Evolutionary conservation across 495 filamentous ascomycete species (phyloP).

Genomic region (Aspergillus carlsbadensis): DNA sequence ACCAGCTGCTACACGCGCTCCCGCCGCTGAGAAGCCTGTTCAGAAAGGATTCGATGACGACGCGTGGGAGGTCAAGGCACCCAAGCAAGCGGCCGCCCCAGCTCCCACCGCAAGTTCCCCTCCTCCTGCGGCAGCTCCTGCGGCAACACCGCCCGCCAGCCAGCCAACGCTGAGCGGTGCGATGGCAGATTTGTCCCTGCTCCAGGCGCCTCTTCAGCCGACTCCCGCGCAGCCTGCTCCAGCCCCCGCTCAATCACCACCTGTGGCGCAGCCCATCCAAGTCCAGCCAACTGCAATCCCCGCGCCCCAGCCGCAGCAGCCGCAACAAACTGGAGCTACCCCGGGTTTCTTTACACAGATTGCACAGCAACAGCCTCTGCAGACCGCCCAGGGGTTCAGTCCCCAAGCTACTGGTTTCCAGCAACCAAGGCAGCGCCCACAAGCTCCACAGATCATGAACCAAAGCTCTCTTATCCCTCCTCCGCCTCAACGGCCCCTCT

Average conservation of each 20-base stretch:
- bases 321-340: slow-evolving; percentile 49
- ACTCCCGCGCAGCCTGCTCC: slow-evolving; percentile 56
- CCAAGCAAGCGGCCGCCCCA: slow-evolving; percentile 53
- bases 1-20: slow-evolving; percentile 30
- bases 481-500: slow-evolving; percentile 79
- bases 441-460: slow-evolving; percentile 62
- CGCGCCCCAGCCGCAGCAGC: slow-evolving; percentile 50
- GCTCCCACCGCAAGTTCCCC: slow-evolving; percentile 31
- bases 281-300: slow-evolving; percentile 48
- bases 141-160: slow-evolving; percentile 37
- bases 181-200: slow-evolving; percentile 76
- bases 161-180: slow-evolving; percentile 63
- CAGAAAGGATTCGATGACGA: slow-evolving; percentile 86
- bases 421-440: slow-evolving; percentile 65
- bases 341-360: slow-evolving; percentile 52
- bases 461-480: slow-evolving; percentile 73
- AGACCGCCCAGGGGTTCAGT: slow-evolving; percentile 25
- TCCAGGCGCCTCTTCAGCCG: slow-evolving; percentile 74
- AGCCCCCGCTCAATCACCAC: slow-evolving; percentile 26
- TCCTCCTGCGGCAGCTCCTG: slow-evolving; percentile 35
- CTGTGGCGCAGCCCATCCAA: slow-evolving; percentile 29
- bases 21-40: slow-evolving; percentile 42
- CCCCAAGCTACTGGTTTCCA: slow-evolving; percentile 50
- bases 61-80: slow-evolving; percentile 96
- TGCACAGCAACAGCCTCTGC: slow-evolving; percentile 33